These are phyloP conservation scores for Colletotrichum sp. DNA, from an alignment of 2,329 filamentous ascomycete species.

Conservation along the genomic window DNA sequence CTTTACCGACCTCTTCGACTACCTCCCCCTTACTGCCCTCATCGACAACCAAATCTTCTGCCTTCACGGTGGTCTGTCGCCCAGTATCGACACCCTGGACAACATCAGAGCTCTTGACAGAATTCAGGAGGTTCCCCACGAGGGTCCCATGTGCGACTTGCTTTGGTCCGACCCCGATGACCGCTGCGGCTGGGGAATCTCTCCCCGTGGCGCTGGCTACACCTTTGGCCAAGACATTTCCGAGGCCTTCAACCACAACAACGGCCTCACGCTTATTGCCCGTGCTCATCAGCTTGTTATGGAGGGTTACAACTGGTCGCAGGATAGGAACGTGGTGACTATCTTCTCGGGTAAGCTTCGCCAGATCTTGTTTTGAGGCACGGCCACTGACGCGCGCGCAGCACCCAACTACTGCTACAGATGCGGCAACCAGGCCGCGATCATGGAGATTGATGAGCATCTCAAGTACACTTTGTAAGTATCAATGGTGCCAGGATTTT, in stretches of 20 bases:
- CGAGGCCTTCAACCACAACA: constrained; percentile 99
- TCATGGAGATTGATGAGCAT: constrained; percentile 99
- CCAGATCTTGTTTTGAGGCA: constrained; percentile 22
- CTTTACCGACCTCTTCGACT: constrained; percentile 98
- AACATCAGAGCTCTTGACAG: constrained; percentile 95
- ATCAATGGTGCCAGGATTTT: background rate
- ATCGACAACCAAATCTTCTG: constrained; percentile 99
- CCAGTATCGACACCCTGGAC: constrained; percentile 94
- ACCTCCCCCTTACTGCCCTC: constrained; percentile 93
- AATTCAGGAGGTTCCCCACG: constrained; percentile 97
- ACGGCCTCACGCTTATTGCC: constrained; percentile 93
- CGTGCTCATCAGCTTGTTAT: constrained; percentile 98
- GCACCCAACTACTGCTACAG: constrained; percentile 97
- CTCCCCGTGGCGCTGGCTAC: constrained; percentile 91
- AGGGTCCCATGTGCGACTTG: constrained; percentile 97
- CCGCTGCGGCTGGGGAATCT: constrained; percentile 94
- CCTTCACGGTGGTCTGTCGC: constrained; percentile 93
- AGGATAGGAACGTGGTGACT: constrained; percentile 96
- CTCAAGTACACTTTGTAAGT: constrained; percentile 98
- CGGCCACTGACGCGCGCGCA: constrained; percentile 30
- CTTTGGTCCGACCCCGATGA: constrained; percentile 99
- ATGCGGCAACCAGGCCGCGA: constrained; percentile 98
- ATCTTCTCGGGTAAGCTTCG: constrained; percentile 85
- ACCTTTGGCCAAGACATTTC: constrained; percentile 97
- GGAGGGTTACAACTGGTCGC: constrained; percentile 99